Conservation (phyloP, 495 filamentous ascomycete genomes). For the Letharia columbiana region DNA sequence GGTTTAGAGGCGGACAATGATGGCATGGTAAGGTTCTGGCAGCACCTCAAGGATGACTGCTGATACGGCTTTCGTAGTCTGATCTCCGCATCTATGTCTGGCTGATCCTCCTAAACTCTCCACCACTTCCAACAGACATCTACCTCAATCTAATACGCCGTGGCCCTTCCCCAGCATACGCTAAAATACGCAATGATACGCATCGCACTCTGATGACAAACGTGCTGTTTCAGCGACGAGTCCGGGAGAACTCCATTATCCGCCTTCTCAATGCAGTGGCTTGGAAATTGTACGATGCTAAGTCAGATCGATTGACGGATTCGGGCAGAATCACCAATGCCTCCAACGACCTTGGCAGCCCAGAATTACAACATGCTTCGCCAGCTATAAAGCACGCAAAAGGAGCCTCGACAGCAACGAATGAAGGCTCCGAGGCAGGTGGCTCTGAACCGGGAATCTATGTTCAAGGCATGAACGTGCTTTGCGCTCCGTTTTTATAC, state of each 20-base stretch:
- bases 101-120: constrained; percentile 81
- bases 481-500: constrained; percentile 95
- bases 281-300: constrained; percentile 81
- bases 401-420: constrained; percentile 30
- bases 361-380: constrained; percentile 29
- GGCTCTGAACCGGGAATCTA: constrained; percentile 67
- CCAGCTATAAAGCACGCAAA: constrained; percentile 39
- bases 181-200: constrained; percentile 96
- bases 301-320: constrained; percentile 38
- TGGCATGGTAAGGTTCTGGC: constrained; percentile 65
- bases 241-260: constrained; percentile 90
- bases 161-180: constrained; percentile 84
- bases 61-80: constrained; percentile 50
- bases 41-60: not conserved
- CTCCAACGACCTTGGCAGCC: constrained; percentile 22
- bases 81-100: constrained; percentile 88
- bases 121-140: constrained; percentile 70
- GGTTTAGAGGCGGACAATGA: constrained; percentile 75
- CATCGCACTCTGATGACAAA: constrained; percentile 94
- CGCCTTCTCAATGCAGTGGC: constrained; percentile 93
- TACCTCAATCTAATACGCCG: constrained; percentile 89
- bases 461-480: constrained; percentile 99
- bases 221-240: constrained; percentile 86
- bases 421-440: constrained; percentile 48
- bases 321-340: constrained; percentile 24